Evolutionary conservation across 768 basidiomycete species (phyloP), one percentile per base, ranked within the genome.

Genomic region (Leccinum rimulosum): DNA sequence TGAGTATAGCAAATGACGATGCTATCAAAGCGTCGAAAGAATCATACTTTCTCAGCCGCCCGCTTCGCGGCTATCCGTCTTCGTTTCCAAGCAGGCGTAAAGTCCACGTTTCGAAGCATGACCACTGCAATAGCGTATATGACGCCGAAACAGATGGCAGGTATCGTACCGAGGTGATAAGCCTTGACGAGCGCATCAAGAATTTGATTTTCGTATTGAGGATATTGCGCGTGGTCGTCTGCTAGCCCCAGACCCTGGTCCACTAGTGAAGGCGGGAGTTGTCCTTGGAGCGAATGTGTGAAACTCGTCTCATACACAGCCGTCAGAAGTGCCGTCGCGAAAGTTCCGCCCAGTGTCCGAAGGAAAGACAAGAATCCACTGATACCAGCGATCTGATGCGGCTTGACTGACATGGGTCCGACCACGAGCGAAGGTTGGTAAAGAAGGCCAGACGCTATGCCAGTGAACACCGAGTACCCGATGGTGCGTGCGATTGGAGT

Each of bases 341-440:
- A 74, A 47, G 73, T 74, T 17, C 73, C 73, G 2, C 73, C 73
- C 0, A 74, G 58, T 14, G 73, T 74, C 15, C 73, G 69, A n/a
- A 73, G 68, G 51, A 73, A 73, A 5, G 73, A 75, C 8, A 73
- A 48, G 60, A 74, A 74, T 10, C 73, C 73, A n/a, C 74, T 74
- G 61, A 74, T 75, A 8, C 73, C 74, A 4, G 73, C 73, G 30
- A 74, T 53, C 54, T 74, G 74, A 25, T 68, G 61, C 0, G 73
- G 73, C 48, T 74, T 12, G 57, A 74, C 74, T 2, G 72, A 74
- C 66, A 75, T 68, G 45, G 74, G 73, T 14, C 73, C 74, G 3
- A 74, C 73, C 28, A 74, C 65, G 30, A 74, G 73, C 50, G 73
- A 71, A 33, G 74, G 73, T 50, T 75, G 74, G 59, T 67, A 74